Conservation (phyloP, 129 eudicot species). For the Artemisia tridentata region DNA sequence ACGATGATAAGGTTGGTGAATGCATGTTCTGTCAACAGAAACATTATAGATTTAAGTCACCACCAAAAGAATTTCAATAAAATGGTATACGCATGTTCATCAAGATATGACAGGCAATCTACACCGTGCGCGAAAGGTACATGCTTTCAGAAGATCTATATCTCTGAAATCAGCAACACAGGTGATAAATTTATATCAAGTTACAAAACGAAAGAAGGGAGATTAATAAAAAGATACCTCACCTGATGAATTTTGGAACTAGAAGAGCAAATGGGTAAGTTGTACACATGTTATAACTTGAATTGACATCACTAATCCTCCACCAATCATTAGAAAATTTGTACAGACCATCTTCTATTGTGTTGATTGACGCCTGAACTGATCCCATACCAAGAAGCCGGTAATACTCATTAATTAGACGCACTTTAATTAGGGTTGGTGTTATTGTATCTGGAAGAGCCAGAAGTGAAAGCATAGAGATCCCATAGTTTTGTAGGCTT, state of each 20-base stretch:
- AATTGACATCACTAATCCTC: slow-evolving; percentile 86
- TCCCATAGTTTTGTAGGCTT: slow-evolving; percentile 91
- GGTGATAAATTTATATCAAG: not conserved
- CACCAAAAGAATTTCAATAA: slow-evolving; percentile 5
- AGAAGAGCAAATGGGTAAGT: slow-evolving; percentile 95
- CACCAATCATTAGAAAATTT: slow-evolving; percentile 67
- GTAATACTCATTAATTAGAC: slow-evolving; percentile 76
- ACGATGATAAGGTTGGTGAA: not conserved
- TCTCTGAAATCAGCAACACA: slow-evolving; percentile 52
- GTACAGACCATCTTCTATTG: slow-evolving; percentile 64
- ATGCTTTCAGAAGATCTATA: slow-evolving; percentile 81
- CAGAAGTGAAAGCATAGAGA: slow-evolving; percentile 73
- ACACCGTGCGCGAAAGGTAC: slow-evolving; percentile 89
- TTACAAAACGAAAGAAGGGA: not conserved
- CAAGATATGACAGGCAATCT: slow-evolving; percentile 73
- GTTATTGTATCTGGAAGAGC: slow-evolving; percentile 55
- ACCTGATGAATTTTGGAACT: slow-evolving; percentile 83
- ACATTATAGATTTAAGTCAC: not conserved
- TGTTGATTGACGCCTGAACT: slow-evolving; percentile 36
- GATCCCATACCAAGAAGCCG: slow-evolving; percentile 87
- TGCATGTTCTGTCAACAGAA: not conserved
- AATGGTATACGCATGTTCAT: not conserved
- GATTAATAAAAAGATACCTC: slow-evolving; percentile 10
- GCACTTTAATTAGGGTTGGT: slow-evolving; percentile 73
- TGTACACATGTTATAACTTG: slow-evolving; percentile 65